A percentile compares a stretch with the other conserved stretches of the same genome.
Conservation (phyloP, 495 filamentous ascomycete genomes). For the Xanthoparmelia taractica region DNA sequence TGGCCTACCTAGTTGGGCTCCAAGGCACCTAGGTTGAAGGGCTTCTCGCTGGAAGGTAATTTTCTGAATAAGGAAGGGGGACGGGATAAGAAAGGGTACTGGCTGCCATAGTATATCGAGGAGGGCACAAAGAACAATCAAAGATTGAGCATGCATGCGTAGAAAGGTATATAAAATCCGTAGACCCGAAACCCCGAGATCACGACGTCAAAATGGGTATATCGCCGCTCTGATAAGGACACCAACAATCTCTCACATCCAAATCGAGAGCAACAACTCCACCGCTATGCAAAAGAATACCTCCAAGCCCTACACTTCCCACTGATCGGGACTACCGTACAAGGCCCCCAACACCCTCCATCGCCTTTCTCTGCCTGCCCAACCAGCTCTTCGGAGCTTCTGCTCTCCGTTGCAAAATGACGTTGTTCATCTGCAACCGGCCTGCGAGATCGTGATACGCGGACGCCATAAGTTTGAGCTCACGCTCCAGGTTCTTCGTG, state of each 20-base stretch:
- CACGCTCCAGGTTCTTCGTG: slow-evolving; percentile 66
- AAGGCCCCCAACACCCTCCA: slow-evolving; percentile 40
- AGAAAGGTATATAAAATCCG: neutral
- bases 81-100: too few relatives aligned
- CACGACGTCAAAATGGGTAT: neutral
- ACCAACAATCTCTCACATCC: neutral
- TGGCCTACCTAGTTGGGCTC: too few relatives aligned
- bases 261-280: neutral
- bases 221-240: neutral
- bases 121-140: neutral
- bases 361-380: slow-evolving; percentile 73
- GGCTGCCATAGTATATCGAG: too few relatives aligned
- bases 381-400: slow-evolving; percentile 85
- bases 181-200: neutral
- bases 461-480: slow-evolving; percentile 75
- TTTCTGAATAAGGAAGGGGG: too few relatives aligned
- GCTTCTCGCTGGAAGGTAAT: too few relatives aligned
- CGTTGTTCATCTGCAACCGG: slow-evolving; percentile 80
- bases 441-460: slow-evolving; percentile 88
- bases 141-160: neutral
- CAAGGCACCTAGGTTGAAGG: too few relatives aligned
- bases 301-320: neutral
- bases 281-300: neutral
- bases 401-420: slow-evolving; percentile 62
- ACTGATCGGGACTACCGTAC: neutral